Evolutionary conservation across 1,284 basidiomycete genomes (phyloP), one percentile per base, ranked within the genome.

Genomic region (Cutaneotrichosporon sp.): DNA sequence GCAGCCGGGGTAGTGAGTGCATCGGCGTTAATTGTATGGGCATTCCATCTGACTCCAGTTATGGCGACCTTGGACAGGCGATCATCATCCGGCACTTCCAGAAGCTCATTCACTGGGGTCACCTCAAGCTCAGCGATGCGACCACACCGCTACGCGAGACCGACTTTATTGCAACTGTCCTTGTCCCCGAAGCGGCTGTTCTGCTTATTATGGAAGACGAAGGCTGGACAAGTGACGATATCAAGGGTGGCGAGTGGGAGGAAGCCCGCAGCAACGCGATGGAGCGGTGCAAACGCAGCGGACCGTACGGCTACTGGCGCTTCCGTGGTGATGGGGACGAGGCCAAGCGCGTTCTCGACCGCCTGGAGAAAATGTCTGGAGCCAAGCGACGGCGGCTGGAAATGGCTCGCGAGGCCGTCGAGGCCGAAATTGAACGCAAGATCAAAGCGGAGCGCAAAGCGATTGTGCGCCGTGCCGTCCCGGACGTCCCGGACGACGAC

Each of bases 131-230:
- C 11, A 16, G n/a, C 5, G 6, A 19, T 33, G 41, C 48, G 10
- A 57, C 58, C 47, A 44, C 52, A 16, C 67, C 68, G 0, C 59
- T 75, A 6, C 54, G 55, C 1, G 29, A 54, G 8, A 22, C 59
- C 22, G 69, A 74, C 29, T 70, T 68, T 47, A 60, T 72, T 49
- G 32, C 55, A 10, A 55, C 64, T 46, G 63, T 75, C 10, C 61
- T 75, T 16, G 63, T 73, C 0, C 70, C 71, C 37, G 73, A 75
- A 55, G 63, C 65, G 0, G 60, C 64, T 3, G 60, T 65, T 25
- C 46, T 64, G 14, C 60, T 75, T 34, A 70, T 73, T 56, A 66
- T 66, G 66, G 38, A 56, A 6, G 70, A 74, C 59, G 38, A 59
- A 8, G 61, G 54, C 10, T 54, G 55, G 51, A 16, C 12, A n/a